Percentiles rank a stretch among this genome's conserved stretches.
Conservation (phyloP, 2,329 filamentous ascomycete species). For the Microdochium nivale region DNA sequence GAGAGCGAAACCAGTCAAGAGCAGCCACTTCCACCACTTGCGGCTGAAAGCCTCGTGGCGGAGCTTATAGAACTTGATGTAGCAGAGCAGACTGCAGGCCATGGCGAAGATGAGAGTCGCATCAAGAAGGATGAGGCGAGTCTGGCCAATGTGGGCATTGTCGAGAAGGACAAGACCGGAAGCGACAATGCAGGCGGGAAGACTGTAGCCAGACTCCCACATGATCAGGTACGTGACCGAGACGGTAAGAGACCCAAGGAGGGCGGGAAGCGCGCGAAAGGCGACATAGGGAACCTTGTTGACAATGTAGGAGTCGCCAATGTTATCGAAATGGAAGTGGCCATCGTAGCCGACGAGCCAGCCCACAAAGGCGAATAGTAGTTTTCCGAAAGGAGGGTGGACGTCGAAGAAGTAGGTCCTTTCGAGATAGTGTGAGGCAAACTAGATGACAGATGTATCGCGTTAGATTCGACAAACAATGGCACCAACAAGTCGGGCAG, state of each 20-base stretch:
- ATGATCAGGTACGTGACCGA: conserved; percentile 95
- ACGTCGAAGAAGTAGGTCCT: conserved; percentile 99
- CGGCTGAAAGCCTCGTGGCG: conserved; percentile 80
- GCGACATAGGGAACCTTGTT: conserved; percentile 98
- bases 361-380: conserved; percentile 92
- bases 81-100: conserved; percentile 87
- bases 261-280: conserved; percentile 85
- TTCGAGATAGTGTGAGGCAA: conserved; percentile 78
- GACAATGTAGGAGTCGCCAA: conserved; percentile 93
- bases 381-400: conserved; percentile 95
- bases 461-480: conserved; percentile 7
- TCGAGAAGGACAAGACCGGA: conserved; percentile 85
- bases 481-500: neutral
- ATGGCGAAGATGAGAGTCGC: conserved; percentile 92
- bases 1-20: conserved; percentile 86
- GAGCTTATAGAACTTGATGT: conserved; percentile 96
- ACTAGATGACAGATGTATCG: conserved; percentile 31
- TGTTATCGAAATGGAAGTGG: conserved; percentile 97
- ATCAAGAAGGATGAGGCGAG: conserved; percentile 87
- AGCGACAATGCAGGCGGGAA: conserved; percentile 84
- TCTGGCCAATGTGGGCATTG: conserved; percentile 96
- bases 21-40: conserved; percentile 99
- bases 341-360: conserved; percentile 98
- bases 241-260: conserved; percentile 86
- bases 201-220: conserved; percentile 98